Conservation (phyloP, 2,329 filamentous ascomycete species). For the Didymella lethalis region DNA sequence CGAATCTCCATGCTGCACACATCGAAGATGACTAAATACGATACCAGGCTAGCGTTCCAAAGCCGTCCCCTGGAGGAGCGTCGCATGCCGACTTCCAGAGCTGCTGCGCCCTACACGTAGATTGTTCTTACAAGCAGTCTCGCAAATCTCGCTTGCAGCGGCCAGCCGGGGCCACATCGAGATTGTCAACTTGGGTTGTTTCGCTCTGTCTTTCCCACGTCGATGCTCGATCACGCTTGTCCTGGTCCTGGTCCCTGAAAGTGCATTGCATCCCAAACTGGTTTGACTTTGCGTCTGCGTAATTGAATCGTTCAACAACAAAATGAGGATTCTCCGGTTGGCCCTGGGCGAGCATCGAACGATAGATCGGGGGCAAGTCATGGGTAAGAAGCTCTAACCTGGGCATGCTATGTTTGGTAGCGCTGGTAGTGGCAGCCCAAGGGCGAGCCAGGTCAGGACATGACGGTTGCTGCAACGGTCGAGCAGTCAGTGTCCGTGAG, state of each 20-base stretch:
- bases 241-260: conserved; percentile 4
- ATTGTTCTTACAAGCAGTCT: not conserved
- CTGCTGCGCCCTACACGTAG: not conserved
- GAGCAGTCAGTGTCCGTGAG: not conserved
- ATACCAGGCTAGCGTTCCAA: not conserved
- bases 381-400: not conserved
- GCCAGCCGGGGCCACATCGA: not conserved
- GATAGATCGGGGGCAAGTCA: not conserved
- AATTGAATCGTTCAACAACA: conserved; percentile 1
- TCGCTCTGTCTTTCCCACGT: not conserved
- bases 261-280: conserved; percentile 8
- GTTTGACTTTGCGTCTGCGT: not conserved
- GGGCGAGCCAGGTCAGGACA: conserved; percentile 1
- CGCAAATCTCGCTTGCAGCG: not conserved
- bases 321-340: conserved; percentile 17
- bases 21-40: conserved; percentile 6
- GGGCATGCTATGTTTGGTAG: not conserved
- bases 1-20: conserved; percentile 5
- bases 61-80: not conserved
- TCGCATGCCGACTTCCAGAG: not conserved
- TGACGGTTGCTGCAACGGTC: conserved; percentile 3
- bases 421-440: not conserved
- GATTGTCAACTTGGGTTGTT: not conserved
- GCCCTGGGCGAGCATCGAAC: conserved; percentile 1
- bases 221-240: conserved; percentile 8